Conservation (phyloP, 768 basidiomycete species). For the Psilocybe azurescens region DNA sequence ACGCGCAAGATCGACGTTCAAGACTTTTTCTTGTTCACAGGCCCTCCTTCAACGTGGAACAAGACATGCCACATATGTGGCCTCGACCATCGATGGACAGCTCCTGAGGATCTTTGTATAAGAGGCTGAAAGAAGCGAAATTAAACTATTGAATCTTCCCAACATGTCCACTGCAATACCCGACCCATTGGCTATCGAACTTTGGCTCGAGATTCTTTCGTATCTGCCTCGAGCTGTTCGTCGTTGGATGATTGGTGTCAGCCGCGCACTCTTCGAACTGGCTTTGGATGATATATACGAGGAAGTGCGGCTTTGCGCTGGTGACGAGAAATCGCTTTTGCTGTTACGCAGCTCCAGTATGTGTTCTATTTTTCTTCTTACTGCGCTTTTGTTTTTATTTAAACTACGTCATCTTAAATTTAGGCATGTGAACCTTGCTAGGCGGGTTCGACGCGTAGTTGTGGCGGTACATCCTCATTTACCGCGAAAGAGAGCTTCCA, state of each 20-base stretch:
- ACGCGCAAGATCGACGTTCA: neutral
- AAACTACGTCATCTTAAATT: neutral
- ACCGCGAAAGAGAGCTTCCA: neutral
- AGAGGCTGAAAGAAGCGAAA: neutral
- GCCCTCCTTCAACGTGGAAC: neutral
- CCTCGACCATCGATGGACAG: neutral
- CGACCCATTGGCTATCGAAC: constrained; percentile 26
- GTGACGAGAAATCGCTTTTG: constrained; percentile 3
- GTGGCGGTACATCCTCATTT: neutral
- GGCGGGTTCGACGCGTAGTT: neutral
- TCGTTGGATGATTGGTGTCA: constrained; percentile 31
- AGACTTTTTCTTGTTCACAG: neutral
- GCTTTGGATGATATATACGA: constrained; percentile 33
- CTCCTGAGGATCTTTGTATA: neutral
- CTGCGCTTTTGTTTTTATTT: neutral
- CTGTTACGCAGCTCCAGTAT: neutral
- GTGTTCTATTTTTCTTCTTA: neutral
- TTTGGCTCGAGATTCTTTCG: constrained; percentile 30
- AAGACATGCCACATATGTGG: neutral
- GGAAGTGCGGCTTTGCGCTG: constrained; percentile 27
- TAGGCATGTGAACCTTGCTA: neutral
- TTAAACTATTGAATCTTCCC: neutral
- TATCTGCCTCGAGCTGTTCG: constrained; percentile 25
- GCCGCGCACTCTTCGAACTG: constrained; percentile 32
- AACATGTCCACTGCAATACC: neutral